phyloP scores from a whole-genome alignment of 2,329 filamentous ascomycete species.

The Ophiostoma ulmi region DNA sequence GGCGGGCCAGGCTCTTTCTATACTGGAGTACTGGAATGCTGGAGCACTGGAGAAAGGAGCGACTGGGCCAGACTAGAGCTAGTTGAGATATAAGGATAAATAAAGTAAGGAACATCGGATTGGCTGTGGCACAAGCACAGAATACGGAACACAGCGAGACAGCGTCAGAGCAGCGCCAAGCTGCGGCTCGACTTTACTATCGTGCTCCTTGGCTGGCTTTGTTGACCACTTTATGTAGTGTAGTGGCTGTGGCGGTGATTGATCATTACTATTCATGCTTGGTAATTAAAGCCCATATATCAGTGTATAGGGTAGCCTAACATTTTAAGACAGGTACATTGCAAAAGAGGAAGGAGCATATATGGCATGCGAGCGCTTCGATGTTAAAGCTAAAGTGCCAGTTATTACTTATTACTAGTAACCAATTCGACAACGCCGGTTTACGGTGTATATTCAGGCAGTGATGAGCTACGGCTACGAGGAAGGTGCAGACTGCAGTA shows the following conservation, averaged over 20 bases:
- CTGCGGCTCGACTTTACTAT: conserved; percentile 3
- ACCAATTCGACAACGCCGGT: too few species aligned
- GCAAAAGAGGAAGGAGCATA: not conserved
- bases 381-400: not conserved
- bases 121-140: not conserved
- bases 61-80: conserved; percentile 4
- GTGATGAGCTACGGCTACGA: too few species aligned
- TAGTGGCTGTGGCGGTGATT: not conserved
- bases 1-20: not conserved
- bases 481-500: too few species aligned
- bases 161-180: not conserved
- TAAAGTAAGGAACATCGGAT: not conserved
- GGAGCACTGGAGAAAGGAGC: not conserved
- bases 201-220: conserved; percentile 3
- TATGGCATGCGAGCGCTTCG: not conserved
- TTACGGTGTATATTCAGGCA: too few species aligned
- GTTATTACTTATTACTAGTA: too few species aligned
- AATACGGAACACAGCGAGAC: not conserved
- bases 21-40: not conserved
- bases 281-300: not conserved
- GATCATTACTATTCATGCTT: not conserved
- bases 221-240: not conserved
- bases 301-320: too few species aligned
- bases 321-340: not conserved
- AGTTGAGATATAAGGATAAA: not conserved